Evolutionary conservation across 139 green algal genomes (phyloP), one percentile per base, ranked within the genome.

Genomic region (Chlorella sp.): DNA sequence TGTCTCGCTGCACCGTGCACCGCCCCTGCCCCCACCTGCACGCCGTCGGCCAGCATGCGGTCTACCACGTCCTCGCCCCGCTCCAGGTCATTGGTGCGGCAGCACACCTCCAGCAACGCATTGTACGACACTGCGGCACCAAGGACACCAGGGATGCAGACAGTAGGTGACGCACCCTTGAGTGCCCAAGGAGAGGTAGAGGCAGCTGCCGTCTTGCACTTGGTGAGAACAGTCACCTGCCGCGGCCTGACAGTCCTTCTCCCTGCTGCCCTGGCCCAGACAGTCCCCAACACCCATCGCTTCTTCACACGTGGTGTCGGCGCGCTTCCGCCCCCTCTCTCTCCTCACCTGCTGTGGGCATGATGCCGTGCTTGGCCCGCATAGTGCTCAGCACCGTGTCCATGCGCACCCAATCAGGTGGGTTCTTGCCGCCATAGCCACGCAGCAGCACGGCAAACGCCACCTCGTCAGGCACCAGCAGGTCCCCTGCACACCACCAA

Each of bases 381-480:
- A 96, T 95, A 1, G 65, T 74, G 0, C 76, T 83, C 24, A 96
- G 70, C 30, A 80, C 76, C 26, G 72, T 22, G 42, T 86, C 85
- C 24, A 96, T 95, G 0, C 72, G 71, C 0, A 71, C 70, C 91
- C 91, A 96, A 26, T 82, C 76, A 24, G 90, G 89, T 5, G 88
- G 89, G 24, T 83, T 72, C 0, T 51, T 34, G 2, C 35, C 71
- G 71, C 91, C 91, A 62, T 93, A 94, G 22, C 90, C 91, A 0
- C 88, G 73, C 49, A 95, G 77, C 74, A 96, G 68, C 26, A 95
- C 87, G 1, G 78, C 78, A 79, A 93, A 96, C 1, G 88, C 83
- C 1, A 96, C 80, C 55, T 95, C 91, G 74, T 96, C 91, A 2
- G 89, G 89, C 35, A 75, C 2, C 67, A 94, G 83, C 35, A 93